A percentile compares a stretch with the other conserved stretches of the same genome.
Evolutionary conservation across 163 green algal species (phyloP).

Genomic region (Prototheca cutis): DNA sequence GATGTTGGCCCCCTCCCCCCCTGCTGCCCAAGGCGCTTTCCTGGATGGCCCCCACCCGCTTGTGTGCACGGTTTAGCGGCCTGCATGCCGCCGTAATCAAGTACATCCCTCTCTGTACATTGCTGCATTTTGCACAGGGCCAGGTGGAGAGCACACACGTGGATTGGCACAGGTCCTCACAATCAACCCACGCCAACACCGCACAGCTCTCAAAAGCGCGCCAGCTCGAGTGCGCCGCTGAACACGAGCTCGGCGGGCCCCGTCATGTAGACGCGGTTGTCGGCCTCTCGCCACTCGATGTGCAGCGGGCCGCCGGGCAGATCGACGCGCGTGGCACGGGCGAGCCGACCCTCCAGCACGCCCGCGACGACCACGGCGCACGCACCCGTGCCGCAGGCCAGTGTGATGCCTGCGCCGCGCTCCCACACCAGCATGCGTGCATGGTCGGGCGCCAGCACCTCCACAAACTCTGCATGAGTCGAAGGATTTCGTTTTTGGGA

Average conservation of each 20-base stretch:
- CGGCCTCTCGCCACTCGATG: slow-evolving; percentile 84
- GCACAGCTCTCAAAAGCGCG: too few relatives aligned
- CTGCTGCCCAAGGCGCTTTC: too few relatives aligned
- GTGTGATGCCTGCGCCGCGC: slow-evolving; percentile 82
- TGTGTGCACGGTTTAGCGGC: too few relatives aligned
- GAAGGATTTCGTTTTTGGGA: not conserved
- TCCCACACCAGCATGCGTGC: slow-evolving; percentile 96
- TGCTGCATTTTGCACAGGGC: too few relatives aligned
- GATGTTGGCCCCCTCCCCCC: too few relatives aligned
- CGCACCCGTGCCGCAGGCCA: slow-evolving; percentile 95
- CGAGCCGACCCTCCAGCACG: slow-evolving; percentile 82
- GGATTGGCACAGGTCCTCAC: too few relatives aligned
- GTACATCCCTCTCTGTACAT: too few relatives aligned
- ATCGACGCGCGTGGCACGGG: slow-evolving; percentile 73
- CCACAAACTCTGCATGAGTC: slow-evolving; percentile 21
- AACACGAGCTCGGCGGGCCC: slow-evolving; percentile 90
- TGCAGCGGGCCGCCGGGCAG: slow-evolving; percentile 88
- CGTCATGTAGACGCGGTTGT: slow-evolving; percentile 95
- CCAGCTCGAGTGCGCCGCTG: too few relatives aligned
- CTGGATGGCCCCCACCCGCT: too few relatives aligned
- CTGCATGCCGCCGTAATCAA: too few relatives aligned
- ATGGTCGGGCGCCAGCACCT: slow-evolving; percentile 65
- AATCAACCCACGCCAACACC: too few relatives aligned
- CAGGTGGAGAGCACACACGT: too few relatives aligned
- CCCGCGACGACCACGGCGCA: slow-evolving; percentile 92